phyloP scores from a whole-genome alignment of 345 rosid genomes.

The Erucastrum elatum region DNA sequence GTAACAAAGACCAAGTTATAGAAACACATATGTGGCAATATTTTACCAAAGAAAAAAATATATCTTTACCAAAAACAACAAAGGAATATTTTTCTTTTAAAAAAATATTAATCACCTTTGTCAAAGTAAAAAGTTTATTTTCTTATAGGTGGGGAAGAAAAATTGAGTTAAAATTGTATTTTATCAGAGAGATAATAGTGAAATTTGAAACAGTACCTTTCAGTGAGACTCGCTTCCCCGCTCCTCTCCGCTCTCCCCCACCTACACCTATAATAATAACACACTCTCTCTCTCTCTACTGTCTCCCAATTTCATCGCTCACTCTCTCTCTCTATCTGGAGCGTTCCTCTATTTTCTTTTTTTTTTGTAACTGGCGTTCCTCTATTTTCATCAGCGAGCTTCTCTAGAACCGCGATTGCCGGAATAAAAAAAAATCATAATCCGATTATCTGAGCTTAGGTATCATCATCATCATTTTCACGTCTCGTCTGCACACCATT shows the following conservation, averaged over 20 bases:
- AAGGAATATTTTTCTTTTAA: not conserved
- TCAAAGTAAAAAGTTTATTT: constrained; percentile 8
- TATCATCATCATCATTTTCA: constrained; percentile 37
- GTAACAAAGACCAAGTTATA: constrained; percentile 17
- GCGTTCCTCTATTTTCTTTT: not conserved
- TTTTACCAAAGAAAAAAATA: not conserved
- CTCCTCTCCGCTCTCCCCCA: constrained; percentile 43
- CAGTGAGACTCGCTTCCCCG: constrained; percentile 54
- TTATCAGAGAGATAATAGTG: not conserved
- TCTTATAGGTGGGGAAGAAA: not conserved
- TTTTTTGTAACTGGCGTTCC: too few species aligned
- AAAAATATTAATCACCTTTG: not conserved
- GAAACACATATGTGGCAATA: not conserved
- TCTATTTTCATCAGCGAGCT: not conserved
- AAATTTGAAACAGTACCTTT: constrained; percentile 58
- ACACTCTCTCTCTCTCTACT: constrained; percentile 13
- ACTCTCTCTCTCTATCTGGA: constrained; percentile 33
- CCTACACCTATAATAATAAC: constrained; percentile 31
- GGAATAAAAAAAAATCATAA: constrained; percentile 13
- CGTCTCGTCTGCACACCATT: not conserved
- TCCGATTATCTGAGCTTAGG: constrained; percentile 21
- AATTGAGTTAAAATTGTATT: not conserved
- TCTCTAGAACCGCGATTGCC: too few species aligned
- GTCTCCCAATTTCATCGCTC: constrained; percentile 25
- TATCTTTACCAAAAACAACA: not conserved